Evolutionary conservation across 371 early-diverging fungal genomes (phyloP).

Genomic region (Rhizomucor pusillus): DNA sequence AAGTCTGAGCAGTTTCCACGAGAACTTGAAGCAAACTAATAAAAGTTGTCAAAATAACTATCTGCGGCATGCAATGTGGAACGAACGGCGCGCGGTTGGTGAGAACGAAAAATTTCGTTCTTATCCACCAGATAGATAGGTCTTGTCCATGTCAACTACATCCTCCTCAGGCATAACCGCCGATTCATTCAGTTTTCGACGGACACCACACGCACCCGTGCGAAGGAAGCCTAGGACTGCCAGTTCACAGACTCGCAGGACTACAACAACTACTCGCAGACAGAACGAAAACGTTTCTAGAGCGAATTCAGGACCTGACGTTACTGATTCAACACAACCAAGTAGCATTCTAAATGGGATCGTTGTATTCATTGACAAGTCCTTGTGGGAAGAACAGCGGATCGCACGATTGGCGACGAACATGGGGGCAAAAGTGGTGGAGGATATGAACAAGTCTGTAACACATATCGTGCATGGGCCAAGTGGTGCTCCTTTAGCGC

Average conservation of each 20-base stretch:
- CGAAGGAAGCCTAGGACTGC: background rate
- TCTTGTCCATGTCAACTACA: no score
- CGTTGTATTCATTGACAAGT: slow-evolving; percentile 8
- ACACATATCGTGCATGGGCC: slow-evolving; percentile 16
- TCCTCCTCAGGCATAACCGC: background rate
- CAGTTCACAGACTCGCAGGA: background rate
- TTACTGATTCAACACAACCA: no score
- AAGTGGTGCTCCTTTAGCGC: background rate
- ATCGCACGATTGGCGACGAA: background rate
- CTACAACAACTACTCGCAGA: no score
- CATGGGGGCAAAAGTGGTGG: slow-evolving; percentile 5
- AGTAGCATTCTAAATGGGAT: slow-evolving; percentile 1
- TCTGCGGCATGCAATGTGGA: no score
- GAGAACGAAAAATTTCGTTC: no score
- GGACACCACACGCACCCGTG: background rate
- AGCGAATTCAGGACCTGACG: no score
- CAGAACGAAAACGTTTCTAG: no score
- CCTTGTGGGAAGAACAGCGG: slow-evolving; percentile 1
- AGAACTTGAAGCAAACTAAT: no score
- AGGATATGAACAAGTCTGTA: slow-evolving; percentile 1
- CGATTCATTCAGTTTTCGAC: background rate
- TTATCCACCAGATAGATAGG: no score
- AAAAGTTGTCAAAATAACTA: no score
- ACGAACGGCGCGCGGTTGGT: no score
- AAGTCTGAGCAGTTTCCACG: no score